Evolutionary conservation across 805 yeast species (phyloP), one percentile per base, ranked within the genome.

Genomic region (Kodamaea lidongshanica): DNA sequence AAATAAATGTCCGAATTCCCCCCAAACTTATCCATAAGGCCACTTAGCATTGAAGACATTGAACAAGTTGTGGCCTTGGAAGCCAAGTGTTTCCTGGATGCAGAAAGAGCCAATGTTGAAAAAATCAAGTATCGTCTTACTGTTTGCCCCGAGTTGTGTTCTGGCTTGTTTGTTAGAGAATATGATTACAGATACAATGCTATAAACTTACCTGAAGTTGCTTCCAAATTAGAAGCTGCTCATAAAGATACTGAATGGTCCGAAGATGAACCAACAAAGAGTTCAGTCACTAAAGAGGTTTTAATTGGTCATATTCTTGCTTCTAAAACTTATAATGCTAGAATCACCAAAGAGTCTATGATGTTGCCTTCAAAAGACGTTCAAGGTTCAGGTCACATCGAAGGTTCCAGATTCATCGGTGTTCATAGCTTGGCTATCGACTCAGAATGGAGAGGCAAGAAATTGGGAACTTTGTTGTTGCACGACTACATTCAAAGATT

Each of bases 401-500:
- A 89, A 52, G 62, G 71, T 9, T 84, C 94, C 16, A 61, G 75
- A 27, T 64, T 68, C 23, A 75, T 89, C 35, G 96, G 88, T 3
- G 67, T 89, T 28, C 97, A 92, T 54, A 76, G 92, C 4, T 61
- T 89, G 14, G 88, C 77, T 3, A 74, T 92, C 16, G 76, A 76
- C 43, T 83, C 87, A 13, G 74, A 76, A 22, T 85, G 76, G 69
- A 85, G 79, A 52, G 84, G 88, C 36, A 72, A 77, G 56, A 84
- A 83, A 50, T 64, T 92, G 36, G 97, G 94, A 6, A 74, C 94
- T 9, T 63, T 87, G 35, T 60, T 89, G 48, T 57, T 89, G 46
- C 86, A 82, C 44, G 98, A 89, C 58, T 92, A 84, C 59, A 72
- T 88, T 38, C 96, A 92, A 56, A 84, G 89, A 50, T 63, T 89